Evolutionary conservation across 2,329 filamentous ascomycete species (phyloP), one percentile per base, ranked within the genome.

Genomic region (Intubia oerlemansii): DNA sequence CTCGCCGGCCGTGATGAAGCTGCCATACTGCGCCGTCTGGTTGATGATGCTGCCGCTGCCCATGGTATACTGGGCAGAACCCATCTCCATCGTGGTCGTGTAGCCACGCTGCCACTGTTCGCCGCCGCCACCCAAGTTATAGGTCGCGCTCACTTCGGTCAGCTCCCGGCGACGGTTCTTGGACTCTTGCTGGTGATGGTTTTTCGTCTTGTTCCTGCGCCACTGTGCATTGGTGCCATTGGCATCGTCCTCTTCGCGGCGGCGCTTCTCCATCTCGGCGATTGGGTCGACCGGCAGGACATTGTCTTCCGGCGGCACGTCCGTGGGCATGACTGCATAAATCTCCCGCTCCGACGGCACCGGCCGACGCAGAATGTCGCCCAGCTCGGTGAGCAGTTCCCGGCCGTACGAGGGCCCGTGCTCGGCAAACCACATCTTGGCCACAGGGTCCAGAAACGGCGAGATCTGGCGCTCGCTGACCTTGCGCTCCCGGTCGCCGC

Each of bases 321-420:
- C 58, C 14, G 49, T 43, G 1, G 62, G 57, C 23, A 70, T 50
- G 5, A 48, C 47, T 29, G 59, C 55, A 29, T 61, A 59, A 25
- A 81, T 59, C 17, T 52, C 47, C 27, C 58, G 49, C 28, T 64
- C 52, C 1, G 57, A 48, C 8, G 78, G 75, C 20, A 66, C 59
- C 1, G 56, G 47, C 32, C 79, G 62, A 6, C 62, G 51, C 5
- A 93, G 53, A 12, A 91, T 85, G 27, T 60, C 67, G 5, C 76
- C 74, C 7, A 88, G 63, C 17, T 67, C 64, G 22, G 62, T 57
- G 9, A 88, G 57, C 1, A 69, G 56, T 2, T 56, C 52, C 19
- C 64, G 57, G 20, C 71, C 59, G 27, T 91, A 65, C 1, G 66
- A 67, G 2, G 84, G 79, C 0, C 82, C 84, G 39, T 65, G 63